Percentiles rank a stretch among this genome's conserved stretches.
Evolutionary conservation across 176 grass and related monocot species (phyloP).

Genomic region (Carex cristatella): DNA sequence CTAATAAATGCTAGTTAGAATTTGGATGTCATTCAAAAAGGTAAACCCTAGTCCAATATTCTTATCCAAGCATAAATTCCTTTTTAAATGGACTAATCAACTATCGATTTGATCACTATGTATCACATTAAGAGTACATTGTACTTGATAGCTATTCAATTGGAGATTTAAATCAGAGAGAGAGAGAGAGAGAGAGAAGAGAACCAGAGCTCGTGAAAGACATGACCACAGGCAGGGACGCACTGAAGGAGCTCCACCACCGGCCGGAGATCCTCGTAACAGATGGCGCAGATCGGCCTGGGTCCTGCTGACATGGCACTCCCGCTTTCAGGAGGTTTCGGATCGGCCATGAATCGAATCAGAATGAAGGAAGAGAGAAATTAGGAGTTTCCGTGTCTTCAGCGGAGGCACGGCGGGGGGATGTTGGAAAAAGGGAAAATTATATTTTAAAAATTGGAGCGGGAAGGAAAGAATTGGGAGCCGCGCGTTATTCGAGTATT

Average conservation of each 20-base stretch:
- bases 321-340: not conserved
- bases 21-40: not conserved
- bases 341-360: not conserved
- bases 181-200: not conserved
- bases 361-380: not conserved
- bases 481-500: not conserved
- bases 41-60: not conserved
- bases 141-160: not conserved
- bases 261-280: conserved; percentile 87
- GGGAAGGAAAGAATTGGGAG: not conserved
- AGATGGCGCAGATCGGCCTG: conserved; percentile 91
- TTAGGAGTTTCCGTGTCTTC: not conserved
- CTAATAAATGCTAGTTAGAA: not conserved
- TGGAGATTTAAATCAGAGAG: not conserved
- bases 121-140: not conserved
- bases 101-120: not conserved
- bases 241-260: conserved; percentile 63
- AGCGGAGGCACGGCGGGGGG: not conserved
- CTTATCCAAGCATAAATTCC: not conserved
- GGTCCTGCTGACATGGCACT: conserved; percentile 19
- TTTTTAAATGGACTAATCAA: not conserved
- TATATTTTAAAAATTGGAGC: not conserved
- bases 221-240: conserved; percentile 88
- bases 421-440: not conserved
- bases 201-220: conserved; percentile 96